Evolutionary conservation across 2,329 filamentous ascomycete species (phyloP), one percentile per base, ranked within the genome.

Genomic region (Ophioceras dolichostomum): DNA sequence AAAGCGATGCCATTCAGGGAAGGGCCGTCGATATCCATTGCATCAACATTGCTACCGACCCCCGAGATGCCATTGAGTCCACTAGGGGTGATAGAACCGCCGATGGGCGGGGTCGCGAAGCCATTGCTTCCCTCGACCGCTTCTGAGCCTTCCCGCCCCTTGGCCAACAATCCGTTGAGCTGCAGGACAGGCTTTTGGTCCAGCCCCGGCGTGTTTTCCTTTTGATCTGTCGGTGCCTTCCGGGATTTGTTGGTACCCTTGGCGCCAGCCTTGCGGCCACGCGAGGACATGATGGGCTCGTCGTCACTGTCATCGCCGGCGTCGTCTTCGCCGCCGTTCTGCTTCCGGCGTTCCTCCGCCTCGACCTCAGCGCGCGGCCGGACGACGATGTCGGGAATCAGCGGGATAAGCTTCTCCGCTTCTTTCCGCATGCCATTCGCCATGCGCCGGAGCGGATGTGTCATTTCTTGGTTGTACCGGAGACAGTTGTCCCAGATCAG

Each of bases 401-500:
- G 65, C 5, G 88, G 88, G 12, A 94, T 88, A 30, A 98, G 73
- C 58, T 95, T 96, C 60, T 96, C 89, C 1, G 91, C 94, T 60
- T 96, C 88, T 55, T 91, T 96, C 47, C 87, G 79, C 91, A 98
- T 96, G 45, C 87, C 84, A 41, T 94, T 79, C 10, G 91, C 91
- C 68, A 95, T 93, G 53, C 91, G 87, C 31, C 91, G 76, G 35
- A 96, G 67, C 19, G 84, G 85, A 52, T 95, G 87, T 42, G 79
- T 78, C 48, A 86, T 80, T 44, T 93, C 87, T 46, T 85, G 83
- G 56, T 98, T 98, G 59, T 96, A 98, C 50, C 83, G 87, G 39
- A 98, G 67, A 56, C 91, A 98, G 53, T 98, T 98, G 39, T 87
- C 76, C 91, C 91, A 98, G 37, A 98, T 96, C 36, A 96, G 65